Evolutionary conservation across 2,329 filamentous ascomycete genomes (phyloP).

Genomic region (Apiospora kogelbergensis): DNA sequence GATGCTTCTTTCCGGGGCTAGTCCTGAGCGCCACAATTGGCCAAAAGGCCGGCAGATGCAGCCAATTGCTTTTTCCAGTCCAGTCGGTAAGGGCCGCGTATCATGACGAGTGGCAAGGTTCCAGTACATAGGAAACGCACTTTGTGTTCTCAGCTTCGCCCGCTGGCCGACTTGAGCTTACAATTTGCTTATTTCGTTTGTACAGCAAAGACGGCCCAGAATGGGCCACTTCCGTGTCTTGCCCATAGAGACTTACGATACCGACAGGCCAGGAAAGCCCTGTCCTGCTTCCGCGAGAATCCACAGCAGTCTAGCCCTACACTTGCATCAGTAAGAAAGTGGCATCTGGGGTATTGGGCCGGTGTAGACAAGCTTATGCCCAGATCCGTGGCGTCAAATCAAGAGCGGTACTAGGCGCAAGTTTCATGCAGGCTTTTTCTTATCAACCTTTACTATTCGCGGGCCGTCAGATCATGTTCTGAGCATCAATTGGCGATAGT

Average conservation of each 20-base stretch:
- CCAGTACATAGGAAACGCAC: background rate
- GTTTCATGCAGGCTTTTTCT: background rate
- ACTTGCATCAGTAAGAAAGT: background rate
- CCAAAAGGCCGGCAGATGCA: background rate
- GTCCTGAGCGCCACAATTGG: background rate
- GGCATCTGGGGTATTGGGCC: background rate
- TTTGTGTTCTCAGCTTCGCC: background rate
- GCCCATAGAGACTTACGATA: background rate
- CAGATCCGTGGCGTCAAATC: background rate
- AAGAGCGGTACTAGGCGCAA: background rate
- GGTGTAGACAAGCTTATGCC: slow-evolving; percentile 4
- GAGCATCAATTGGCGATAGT: background rate
- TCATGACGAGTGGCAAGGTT: too few relatives aligned
- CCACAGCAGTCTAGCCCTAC: background rate
- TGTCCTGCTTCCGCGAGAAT: background rate
- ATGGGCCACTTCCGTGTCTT: background rate
- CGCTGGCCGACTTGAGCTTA: too few relatives aligned
- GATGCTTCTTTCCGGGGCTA: background rate
- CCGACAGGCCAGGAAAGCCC: background rate
- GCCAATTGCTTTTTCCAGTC: background rate
- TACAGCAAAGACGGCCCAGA: background rate
- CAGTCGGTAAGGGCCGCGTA: background rate
- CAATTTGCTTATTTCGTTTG: background rate
- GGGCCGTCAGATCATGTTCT: background rate
- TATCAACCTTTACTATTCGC: background rate